These are phyloP conservation scores for Paspalum notatum DNA, from an alignment of 176 grass and related monocot species.

Conservation along the genomic window DNA sequence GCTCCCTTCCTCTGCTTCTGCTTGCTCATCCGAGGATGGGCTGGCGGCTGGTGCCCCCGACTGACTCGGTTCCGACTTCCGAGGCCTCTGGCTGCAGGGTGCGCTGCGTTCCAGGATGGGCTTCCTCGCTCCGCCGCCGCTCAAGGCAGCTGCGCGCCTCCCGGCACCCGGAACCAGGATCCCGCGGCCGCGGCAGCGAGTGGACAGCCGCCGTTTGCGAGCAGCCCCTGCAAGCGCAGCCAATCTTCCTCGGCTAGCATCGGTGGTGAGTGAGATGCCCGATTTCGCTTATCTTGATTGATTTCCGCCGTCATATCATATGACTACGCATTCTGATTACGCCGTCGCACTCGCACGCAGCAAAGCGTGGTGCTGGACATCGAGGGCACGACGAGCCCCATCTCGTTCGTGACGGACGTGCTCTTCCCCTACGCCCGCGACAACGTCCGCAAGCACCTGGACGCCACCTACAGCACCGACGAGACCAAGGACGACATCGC, in stretches of 20 bases:
- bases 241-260: not conserved
- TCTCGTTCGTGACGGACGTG: constrained; percentile 82
- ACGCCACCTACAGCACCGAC: constrained; percentile 57
- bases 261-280: not conserved
- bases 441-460: constrained; percentile 74
- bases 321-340: not conserved
- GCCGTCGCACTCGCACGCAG: constrained; percentile 36
- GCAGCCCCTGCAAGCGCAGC: not conserved
- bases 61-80: not conserved
- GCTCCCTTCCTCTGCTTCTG: not conserved
- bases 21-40: not conserved
- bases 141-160: not conserved
- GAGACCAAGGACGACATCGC: constrained; percentile 72
- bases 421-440: constrained; percentile 92
- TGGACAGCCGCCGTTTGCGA: not conserved
- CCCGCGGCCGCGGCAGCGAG: not conserved
- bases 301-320: not conserved
- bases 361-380: constrained; percentile 85
- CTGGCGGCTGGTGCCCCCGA: not conserved
- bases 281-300: not conserved
- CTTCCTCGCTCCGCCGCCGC: not conserved
- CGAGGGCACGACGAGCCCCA: constrained; percentile 87
- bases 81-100: not conserved
- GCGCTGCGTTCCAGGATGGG: not conserved
- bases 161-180: not conserved